Evolutionary conservation across 192 early-diverging fungal species (phyloP), one percentile per base, ranked within the genome.

Genomic region (Spinellus fusiger): DNA sequence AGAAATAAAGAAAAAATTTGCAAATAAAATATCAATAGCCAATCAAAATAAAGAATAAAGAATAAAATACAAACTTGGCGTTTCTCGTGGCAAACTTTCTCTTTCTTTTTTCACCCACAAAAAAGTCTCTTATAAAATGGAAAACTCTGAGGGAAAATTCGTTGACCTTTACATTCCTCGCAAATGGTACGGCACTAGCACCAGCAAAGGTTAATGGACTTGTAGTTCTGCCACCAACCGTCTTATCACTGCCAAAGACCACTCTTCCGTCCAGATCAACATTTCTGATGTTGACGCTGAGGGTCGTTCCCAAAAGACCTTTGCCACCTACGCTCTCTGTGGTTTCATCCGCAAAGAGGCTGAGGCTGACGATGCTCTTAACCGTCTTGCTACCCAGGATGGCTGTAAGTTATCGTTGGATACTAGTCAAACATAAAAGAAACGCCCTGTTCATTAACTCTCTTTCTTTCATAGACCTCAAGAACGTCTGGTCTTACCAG

Each of bases 221-320:
- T 27, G 5, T 58, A 90, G 91, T 91, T 94, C 94, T 49, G 95
- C 93, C 78, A 98, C 94, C 78, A 92, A 92, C 82, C 93, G 96
- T 72, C 84, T 98, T 54, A 96, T 98, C 75, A 87, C 81, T 69
- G 88, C 96, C 80, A 96, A 96, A 88, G 96, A 98, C 84, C 96
- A 98, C 83, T 88, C 94, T 61, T 87, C 94, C 34, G 89, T 98
- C 80, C 96, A 97, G 80, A 85, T 98, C 86, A 96, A 93, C 92
- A 77, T 96, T 66, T 92, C 79, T 61, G 90, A 93, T 63, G 93
- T 96, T 62, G 88, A 96, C 69, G 91, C 85, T 59, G 81, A 80
- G 50, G 94, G 93, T 65, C 80, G 77, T 62, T 69, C 80, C 75
- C 86, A 80, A 54, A 88, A 88, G 55, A 69, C 80, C 70, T 84